Base-by-base conservation (phyloP, 805 yeast genomes). In the Starmera pachycereana region DNA sequence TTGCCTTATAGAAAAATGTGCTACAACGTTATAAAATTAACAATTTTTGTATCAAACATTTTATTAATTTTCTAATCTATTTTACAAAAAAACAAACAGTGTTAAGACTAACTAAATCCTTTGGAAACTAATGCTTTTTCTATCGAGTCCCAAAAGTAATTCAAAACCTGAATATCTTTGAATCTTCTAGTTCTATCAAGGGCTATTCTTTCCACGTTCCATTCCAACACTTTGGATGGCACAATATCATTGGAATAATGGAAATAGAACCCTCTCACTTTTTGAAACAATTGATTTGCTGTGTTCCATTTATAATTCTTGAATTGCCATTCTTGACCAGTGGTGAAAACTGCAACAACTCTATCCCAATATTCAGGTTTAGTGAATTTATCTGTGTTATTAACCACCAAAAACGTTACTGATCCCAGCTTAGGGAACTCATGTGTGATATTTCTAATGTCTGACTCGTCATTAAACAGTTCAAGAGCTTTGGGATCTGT, bases 321-420 rank as follows among this genome's bases (percentile, higher is more conserved):
- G 63, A 92, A 86, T 63, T 92, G 99, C 99, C 99, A 92, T 40
- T 80, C 70, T 64, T 92, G 98, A 11, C 99, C 99, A 10, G 97
- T 90, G 13, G 96, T 90, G 65, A 92, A 81, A 32, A 92, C 84
- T 0, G 95, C 97, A 37, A 90, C 85, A 1, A 92, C 97, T 43
- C 98, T 74, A 55, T 87, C 95, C 99, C 99, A 92, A 62, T 92
- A 87, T 58, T 92, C 97, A 4, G 96, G 95, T 57, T 89, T 90
- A 19, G 84, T 80, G 62, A 83, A 83, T 62, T 79, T 74, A 40
- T 88, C 95, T 6, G 88, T 87, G 41, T 85, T 83, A 56, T 86
- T 94, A 29, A 89, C 97, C 40, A 92, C 82, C 50, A 88, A 69
- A 52, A 85, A 81, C 35, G 76, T 72, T 38, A 79, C 67, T 18